Base-by-base conservation (phyloP, 2,329 filamentous ascomycete genomes). In the Endoconidiophora polonica region DNA sequence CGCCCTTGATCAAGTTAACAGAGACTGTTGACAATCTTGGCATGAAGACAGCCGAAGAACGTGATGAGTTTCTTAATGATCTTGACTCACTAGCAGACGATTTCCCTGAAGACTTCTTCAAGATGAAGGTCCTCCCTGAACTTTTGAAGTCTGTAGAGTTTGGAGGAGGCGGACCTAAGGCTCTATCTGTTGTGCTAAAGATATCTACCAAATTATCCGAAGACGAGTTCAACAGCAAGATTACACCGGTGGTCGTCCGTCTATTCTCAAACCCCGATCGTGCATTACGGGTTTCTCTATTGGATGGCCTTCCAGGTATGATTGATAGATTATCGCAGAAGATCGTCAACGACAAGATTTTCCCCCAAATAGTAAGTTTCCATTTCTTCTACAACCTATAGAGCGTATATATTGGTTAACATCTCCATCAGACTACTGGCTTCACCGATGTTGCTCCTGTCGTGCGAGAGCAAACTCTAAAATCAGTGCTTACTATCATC, bases 101-200 rank as follows among this genome's bases (percentile, higher is more conserved):
- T 63, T 95, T 96, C 54, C 91, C 91, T 0, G 90, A 95, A 60
- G 91, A 96, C 53, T 98, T 94, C 63, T 94, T 96, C 71, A 94
- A 93, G 62, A 84, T 94, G 74, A 98, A 96, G 60, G 79, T 98
- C 3, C 71, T 98, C 6, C 91, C 91, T 0, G 91, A 98, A 61
- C 69, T 98, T 26, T 73, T 98, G n/a, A 98, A 96, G 61, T 94
- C 88, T 0, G 87, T 96, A n/a, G 91, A 98, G 60, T 98, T 95
- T 63, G 91, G 91, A 5, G 91, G 90, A 9, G 91, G 91, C 24
- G 91, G 91, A 0, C 85, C 90, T 0, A 93, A 94, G 60, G 88
- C 94, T 0, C 84, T 98, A 53, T 68, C 73, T 1, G 79, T 94
- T 1, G 85, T 94, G 39, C 79, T 96, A 70, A 94, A 94, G 60